Base-by-base conservation (phyloP, 352 stramenopile species). In the Pythium guiyangense region DNA sequence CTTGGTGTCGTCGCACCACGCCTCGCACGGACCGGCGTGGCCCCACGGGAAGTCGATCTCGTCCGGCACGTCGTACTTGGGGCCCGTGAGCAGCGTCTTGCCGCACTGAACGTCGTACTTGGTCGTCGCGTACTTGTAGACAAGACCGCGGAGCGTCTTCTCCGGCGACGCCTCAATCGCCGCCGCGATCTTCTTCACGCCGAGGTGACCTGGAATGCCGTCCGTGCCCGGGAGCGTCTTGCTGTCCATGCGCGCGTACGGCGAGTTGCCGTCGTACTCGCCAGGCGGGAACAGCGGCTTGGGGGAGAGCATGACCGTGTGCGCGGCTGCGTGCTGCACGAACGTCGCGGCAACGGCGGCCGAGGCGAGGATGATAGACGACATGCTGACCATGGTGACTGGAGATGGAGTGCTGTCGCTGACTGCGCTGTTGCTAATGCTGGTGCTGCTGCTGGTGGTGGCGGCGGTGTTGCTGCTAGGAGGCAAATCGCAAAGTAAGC, bases 21-120 rank as follows among this genome's bases (percentile, higher is more conserved):
- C 61, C 17, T 62, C 61, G 20, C 61, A 68, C 17, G 56, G 49
- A 29, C 61, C 56, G 9, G n/a, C 39, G 56, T 68, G 61, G 47
- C 39, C 39, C 61, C 61, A 64, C 22, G 61, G 61, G 51, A 68
- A 68, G 51, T 68, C 56, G 45, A 68, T 50, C 34, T 68, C 61
- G 25, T 12, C 40, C 15, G 61, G 61, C 10, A 68, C 31, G 9
- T 29, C 17, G 39, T 64, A 47, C 46, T 51, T 50, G 25, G 42
- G 15, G 6, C 55, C 61, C 1, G 50, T 56, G 9, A 57, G 25
- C 10, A 58, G 18, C n/a, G 61, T 54, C 61, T 58, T 68, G 34
- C 61, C 61, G 37, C 61, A 68, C 20, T 57, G 51, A 35, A 42
- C 54, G 39, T 46, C 55, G n/a, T 39, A 52, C 9, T 25, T 40